phyloP scores from a whole-genome alignment of 1,139 yeast genomes.

The Yamadazyma spencermartinsiae region DNA sequence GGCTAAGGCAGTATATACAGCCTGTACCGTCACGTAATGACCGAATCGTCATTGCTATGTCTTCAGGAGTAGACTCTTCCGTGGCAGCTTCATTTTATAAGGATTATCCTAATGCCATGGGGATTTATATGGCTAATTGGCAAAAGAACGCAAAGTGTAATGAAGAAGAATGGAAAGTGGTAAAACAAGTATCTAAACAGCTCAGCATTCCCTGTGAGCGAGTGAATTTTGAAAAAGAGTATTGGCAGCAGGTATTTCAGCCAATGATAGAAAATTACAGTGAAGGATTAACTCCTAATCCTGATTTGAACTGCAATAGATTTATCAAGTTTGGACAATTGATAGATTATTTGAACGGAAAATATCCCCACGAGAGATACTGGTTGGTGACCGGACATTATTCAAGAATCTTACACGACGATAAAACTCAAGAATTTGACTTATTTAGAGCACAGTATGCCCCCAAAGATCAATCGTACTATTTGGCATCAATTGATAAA shows the following conservation, averaged over 20 bases:
- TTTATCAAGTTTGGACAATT: constrained; percentile 85
- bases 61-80: constrained; percentile 95
- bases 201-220: constrained; percentile 69
- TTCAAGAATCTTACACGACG: constrained; percentile 55
- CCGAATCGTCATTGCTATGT: constrained; percentile 82
- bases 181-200: constrained; percentile 59
- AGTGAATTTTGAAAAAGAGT: constrained; percentile 84
- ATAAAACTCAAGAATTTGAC: constrained; percentile 34
- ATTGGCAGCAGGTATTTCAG: constrained; percentile 88
- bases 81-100: constrained; percentile 76
- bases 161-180: constrained; percentile 89
- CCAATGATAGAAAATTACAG: constrained; percentile 82
- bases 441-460: constrained; percentile 60
- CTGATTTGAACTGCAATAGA: constrained; percentile 86
- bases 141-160: constrained; percentile 67
- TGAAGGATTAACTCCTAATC: constrained; percentile 86
- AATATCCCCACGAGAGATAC: constrained; percentile 42
- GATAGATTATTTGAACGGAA: constrained; percentile 49
- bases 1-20: constrained; percentile 26
- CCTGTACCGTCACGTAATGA: constrained; percentile 52
- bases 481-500: constrained; percentile 66
- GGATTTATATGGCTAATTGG: constrained; percentile 96
- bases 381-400: constrained; percentile 97
- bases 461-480: constrained; percentile 88
- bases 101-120: constrained; percentile 58